Conservation (phyloP, 352 stramenopile genomes). For the Aphanomyces cochlioides region DNA sequence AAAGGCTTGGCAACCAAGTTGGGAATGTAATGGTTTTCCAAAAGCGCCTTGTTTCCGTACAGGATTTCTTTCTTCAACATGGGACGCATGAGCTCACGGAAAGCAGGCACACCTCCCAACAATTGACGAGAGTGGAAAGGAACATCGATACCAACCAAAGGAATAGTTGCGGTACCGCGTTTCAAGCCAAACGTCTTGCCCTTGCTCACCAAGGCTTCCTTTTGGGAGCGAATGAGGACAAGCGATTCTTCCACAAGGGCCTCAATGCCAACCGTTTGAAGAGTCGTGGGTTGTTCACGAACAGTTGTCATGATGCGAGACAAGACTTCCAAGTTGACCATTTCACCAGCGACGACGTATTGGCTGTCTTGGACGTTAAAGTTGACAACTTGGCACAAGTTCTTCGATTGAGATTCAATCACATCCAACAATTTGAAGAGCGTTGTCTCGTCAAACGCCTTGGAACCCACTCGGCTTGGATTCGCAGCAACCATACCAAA, state of each 20-base stretch:
- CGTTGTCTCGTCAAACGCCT: constrained; percentile 57
- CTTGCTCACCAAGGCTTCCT: constrained; percentile 47
- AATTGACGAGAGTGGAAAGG: constrained; percentile 84
- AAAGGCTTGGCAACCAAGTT: constrained; percentile 79
- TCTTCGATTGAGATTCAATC: constrained; percentile 51
- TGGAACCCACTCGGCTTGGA: constrained; percentile 53
- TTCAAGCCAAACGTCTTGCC: constrained; percentile 54
- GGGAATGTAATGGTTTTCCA: constrained; percentile 78
- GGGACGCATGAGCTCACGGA: constrained; percentile 59
- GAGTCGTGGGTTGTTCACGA: constrained; percentile 31
- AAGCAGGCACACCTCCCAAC: constrained; percentile 66
- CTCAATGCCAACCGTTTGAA: constrained; percentile 34
- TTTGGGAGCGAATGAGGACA: constrained; percentile 46
- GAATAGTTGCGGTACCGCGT: constrained; percentile 69
- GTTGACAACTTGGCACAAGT: constrained; percentile 83
- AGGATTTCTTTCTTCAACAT: constrained; percentile 64
- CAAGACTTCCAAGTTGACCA: constrained; percentile 74
- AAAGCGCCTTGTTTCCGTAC: constrained; percentile 51
- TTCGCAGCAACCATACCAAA: constrained; percentile 84
- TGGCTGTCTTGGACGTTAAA: constrained; percentile 79
- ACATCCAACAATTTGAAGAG: constrained; percentile 64
- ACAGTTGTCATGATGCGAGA: constrained; percentile 51
- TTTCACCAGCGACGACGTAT: constrained; percentile 79
- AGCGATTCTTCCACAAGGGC: constrained; percentile 53
- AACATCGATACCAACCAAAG: constrained; percentile 77